A percentile compares a stretch with the other conserved stretches of the same genome.
phyloP scores from a whole-genome alignment of 495 filamentous ascomycete species.

The Neurospora cerealis region DNA sequence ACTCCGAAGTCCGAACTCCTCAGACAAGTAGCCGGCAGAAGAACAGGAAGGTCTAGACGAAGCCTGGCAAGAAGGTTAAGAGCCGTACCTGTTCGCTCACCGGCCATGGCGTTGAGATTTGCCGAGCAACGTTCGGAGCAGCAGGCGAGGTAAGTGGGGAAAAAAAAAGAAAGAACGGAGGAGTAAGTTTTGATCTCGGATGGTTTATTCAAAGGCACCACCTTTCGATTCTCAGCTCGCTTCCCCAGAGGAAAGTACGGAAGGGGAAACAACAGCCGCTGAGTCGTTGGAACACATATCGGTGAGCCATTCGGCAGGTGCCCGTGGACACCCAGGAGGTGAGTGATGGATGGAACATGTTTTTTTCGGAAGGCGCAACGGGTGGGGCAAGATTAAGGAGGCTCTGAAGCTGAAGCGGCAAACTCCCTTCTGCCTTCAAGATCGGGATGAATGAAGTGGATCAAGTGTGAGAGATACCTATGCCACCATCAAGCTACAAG shows the following conservation, averaged over 20 bases:
- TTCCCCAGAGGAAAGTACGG: background rate
- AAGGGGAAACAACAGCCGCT: background rate
- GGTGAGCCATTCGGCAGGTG: background rate
- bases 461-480: background rate
- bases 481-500: background rate
- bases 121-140: too few species aligned
- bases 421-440: too few species aligned
- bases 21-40: too few species aligned
- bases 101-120: too few species aligned
- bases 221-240: background rate
- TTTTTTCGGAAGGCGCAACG: background rate
- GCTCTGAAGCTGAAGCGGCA: background rate
- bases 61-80: too few species aligned
- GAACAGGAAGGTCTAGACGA: too few species aligned
- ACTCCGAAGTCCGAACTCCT: too few species aligned
- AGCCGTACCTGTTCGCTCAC: too few species aligned
- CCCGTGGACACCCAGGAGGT: background rate
- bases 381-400: background rate
- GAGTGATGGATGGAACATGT: background rate
- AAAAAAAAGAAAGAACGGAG: background rate
- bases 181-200: too few species aligned
- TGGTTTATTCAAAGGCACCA: background rate
- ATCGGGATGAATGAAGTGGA: background rate
- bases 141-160: background rate
- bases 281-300: background rate